phyloP scores from a whole-genome alignment of 805 yeast species.

The Nakazawaea ishiwadae region DNA sequence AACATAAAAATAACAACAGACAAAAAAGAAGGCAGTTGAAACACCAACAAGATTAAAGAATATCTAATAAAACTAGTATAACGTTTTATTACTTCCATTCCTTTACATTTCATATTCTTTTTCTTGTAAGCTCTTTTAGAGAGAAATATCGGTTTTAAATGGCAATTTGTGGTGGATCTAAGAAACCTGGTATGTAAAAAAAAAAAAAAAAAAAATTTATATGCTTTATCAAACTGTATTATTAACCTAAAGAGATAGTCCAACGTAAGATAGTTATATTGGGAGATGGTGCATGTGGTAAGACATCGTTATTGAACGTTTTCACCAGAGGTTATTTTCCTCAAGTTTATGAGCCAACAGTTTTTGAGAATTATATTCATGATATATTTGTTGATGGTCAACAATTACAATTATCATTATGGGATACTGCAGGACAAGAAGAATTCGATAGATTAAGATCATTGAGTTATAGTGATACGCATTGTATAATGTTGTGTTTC shows the following conservation, averaged over 20 bases:
- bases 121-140: too few relatives aligned
- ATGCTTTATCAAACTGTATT: conserved; percentile 7
- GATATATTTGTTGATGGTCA: conserved; percentile 94
- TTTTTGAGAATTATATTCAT: conserved; percentile 94
- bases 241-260: conserved; percentile 39
- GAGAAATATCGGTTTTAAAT: too few relatives aligned
- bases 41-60: too few relatives aligned
- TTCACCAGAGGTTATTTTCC: conserved; percentile 98
- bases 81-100: too few relatives aligned
- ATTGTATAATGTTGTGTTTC: conserved; percentile 94
- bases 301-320: conserved; percentile 89
- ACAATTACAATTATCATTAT: conserved; percentile 84
- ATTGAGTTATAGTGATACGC: conserved; percentile 90
- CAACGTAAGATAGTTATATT: conserved; percentile 90
- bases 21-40: too few relatives aligned
- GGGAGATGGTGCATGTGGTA: conserved; percentile 99
- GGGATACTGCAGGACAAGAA: conserved; percentile 99
- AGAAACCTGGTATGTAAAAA: conserved; percentile 39
- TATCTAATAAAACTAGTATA: too few relatives aligned
- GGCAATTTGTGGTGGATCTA: conserved; percentile 41
- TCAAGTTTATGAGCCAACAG: conserved; percentile 97
- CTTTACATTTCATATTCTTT: too few relatives aligned
- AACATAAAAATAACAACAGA: too few relatives aligned
- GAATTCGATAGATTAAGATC: conserved; percentile 94
- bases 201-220: too few relatives aligned